Base-by-base conservation (phyloP, 1,284 basidiomycete genomes). In the Ceratobasidium theobromae region DNA sequence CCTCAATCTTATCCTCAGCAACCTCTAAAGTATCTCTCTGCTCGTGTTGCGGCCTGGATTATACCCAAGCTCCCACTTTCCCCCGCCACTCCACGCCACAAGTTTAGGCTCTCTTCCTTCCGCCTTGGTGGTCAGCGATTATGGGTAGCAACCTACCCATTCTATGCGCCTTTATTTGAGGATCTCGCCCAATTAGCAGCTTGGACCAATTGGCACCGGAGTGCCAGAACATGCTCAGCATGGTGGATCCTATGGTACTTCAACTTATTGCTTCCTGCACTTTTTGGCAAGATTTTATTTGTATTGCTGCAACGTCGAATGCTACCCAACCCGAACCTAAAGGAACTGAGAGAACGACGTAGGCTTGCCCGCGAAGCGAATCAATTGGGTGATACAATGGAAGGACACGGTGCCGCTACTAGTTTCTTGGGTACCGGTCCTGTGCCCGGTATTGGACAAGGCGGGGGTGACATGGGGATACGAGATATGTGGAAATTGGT, bases 161-260 rank as follows among this genome's bases (percentile, higher is more conserved):
- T 76, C 2, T 87, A 87, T 71, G 73, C 75, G 3, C 77, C 80
- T 0, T 79, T 84, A 65, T 70, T 83, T 8, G 65, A 71, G 2
- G 70, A 76, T 28, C 67, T 85, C 28, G 70, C 74, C 21, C 72
- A 72, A 1, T 73, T 88, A 12, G 84, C 86, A 0, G 79, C 79
- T 18, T 88, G 86, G 86, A 73, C 81, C 67, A 76, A 86, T 69
- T 73, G 73, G 53, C 73, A 70, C 32, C 78, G 70, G 33, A 88
- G 86, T 69, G 70, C 78, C 3, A 65, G 75, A 5, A 80, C 79
- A 66, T 88, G 86, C 69, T 62, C 73, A 30, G 86, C 87, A 1
- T 88, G 81, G 69, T 88, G 87, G 87, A 72, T 80, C 25, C 72
- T 87, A 18, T 88, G 87, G 87, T 82, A 81, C 72, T 72, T 81